Conservation (phyloP, 805 yeast genomes). For the Teunomyces gatunensis region DNA sequence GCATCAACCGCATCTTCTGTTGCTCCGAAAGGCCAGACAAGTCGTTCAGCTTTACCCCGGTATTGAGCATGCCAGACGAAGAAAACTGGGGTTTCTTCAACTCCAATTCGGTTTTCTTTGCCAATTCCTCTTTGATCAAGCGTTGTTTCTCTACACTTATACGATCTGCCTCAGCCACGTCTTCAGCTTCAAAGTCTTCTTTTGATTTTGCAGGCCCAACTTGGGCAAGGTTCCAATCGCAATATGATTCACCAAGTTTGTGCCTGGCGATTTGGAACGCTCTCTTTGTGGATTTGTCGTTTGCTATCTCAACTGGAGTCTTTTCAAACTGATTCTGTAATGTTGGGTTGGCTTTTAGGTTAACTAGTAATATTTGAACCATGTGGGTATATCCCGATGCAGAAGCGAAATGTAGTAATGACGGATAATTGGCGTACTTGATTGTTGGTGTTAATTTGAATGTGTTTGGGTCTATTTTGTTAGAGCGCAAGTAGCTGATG, state of each 20-base stretch:
- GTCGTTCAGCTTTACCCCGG: conserved; percentile 34
- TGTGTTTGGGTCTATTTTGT: conserved; percentile 49
- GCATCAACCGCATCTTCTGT: conserved; percentile 74
- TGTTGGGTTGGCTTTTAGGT: conserved; percentile 70
- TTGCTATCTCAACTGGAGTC: conserved; percentile 67
- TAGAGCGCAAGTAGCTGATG: conserved; percentile 56
- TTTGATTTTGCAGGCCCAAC: conserved; percentile 60
- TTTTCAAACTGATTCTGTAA: conserved; percentile 50
- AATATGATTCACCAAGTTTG: conserved; percentile 63
- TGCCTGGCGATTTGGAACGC: conserved; percentile 69
- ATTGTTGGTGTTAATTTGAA: conserved; percentile 54
- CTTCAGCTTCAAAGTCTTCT: conserved; percentile 51
- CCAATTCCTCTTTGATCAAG: conserved; percentile 44
- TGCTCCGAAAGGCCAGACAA: conserved; percentile 66
- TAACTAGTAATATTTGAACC: conserved; percentile 59
- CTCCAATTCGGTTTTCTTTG: conserved; percentile 40
- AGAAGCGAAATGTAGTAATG: conserved; percentile 77
- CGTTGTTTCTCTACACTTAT: conserved; percentile 39
- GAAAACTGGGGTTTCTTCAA: conserved; percentile 30
- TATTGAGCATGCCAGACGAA: conserved; percentile 33
- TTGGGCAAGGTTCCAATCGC: conserved; percentile 68
- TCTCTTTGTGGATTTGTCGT: conserved; percentile 42
- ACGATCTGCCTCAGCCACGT: conserved; percentile 31
- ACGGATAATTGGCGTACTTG: conserved; percentile 59
- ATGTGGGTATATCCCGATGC: conserved; percentile 64